A percentile compares a stretch with the other conserved stretches of the same genome.
Evolutionary conservation across 805 yeast genomes (phyloP).

Genomic region (Saturnispora zaruensis): DNA sequence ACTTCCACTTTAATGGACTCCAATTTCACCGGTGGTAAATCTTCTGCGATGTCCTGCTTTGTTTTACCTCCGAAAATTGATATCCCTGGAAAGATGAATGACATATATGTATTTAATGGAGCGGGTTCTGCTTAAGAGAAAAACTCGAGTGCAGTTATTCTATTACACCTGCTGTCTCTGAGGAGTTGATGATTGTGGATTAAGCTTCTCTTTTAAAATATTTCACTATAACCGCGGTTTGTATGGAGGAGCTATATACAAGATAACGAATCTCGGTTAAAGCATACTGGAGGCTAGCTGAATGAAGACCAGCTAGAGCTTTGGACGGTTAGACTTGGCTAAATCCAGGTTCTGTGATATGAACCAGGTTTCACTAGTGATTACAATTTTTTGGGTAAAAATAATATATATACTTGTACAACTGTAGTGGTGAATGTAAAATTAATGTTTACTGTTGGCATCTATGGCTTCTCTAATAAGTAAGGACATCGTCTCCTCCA

Average conservation of each 20-base stretch:
- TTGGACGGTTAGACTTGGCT: neutral
- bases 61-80: neutral
- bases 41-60: neutral
- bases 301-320: neutral
- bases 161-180: neutral
- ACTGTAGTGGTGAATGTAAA: neutral
- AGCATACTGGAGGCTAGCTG: too few species aligned
- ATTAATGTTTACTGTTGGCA: conserved; percentile 1
- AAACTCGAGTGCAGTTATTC: neutral
- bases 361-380: neutral
- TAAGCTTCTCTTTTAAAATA: neutral
- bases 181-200: neutral
- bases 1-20: conserved; percentile 23
- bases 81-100: conserved; percentile 2
- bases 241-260: neutral
- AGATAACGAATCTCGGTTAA: conserved; percentile 1
- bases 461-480: conserved; percentile 42
- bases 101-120: neutral
- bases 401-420: too few species aligned
- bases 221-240: neutral
- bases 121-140: neutral
- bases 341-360: neutral
- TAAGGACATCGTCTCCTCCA: conserved; percentile 50
- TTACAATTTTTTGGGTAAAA: neutral
- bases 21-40: conserved; percentile 8